phyloP scores from a whole-genome alignment of 164 flowering plant species.

The Macadamia integrifolia region DNA sequence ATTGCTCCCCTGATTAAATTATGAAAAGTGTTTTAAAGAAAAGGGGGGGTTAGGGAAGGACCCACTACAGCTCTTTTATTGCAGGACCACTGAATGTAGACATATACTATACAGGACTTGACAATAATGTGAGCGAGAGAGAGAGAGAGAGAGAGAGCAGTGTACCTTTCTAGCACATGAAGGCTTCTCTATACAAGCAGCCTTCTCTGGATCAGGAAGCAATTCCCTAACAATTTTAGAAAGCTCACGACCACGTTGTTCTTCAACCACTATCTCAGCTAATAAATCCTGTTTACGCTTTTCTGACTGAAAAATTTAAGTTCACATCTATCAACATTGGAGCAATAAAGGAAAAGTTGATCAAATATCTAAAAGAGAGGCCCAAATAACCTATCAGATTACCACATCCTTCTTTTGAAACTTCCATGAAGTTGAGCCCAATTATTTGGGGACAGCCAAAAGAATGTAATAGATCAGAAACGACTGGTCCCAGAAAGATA shows the following conservation, averaged over 20 bases:
- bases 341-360: background rate
- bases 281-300: slow-evolving; percentile 67
- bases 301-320: slow-evolving; percentile 43
- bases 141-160: slow-evolving; percentile 1
- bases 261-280: slow-evolving; percentile 62
- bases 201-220: slow-evolving; percentile 42
- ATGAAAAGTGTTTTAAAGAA: background rate
- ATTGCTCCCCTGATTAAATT: slow-evolving; percentile 54
- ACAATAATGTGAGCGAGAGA: background rate
- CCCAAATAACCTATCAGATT: background rate
- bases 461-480: background rate
- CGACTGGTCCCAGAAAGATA: background rate
- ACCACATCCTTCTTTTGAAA: background rate
- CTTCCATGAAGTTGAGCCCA: background rate
- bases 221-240: slow-evolving; percentile 58
- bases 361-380: background rate
- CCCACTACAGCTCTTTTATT: background rate
- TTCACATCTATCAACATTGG: background rate
- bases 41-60: background rate
- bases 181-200: slow-evolving; percentile 32
- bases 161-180: slow-evolving; percentile 56
- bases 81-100: background rate
- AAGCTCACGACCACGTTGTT: slow-evolving; percentile 58
- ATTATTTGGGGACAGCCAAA: background rate
- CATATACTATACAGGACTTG: background rate